Conservation (phyloP, 2,329 filamentous ascomycete species). For the Conoideocrella luteorostrata region DNA sequence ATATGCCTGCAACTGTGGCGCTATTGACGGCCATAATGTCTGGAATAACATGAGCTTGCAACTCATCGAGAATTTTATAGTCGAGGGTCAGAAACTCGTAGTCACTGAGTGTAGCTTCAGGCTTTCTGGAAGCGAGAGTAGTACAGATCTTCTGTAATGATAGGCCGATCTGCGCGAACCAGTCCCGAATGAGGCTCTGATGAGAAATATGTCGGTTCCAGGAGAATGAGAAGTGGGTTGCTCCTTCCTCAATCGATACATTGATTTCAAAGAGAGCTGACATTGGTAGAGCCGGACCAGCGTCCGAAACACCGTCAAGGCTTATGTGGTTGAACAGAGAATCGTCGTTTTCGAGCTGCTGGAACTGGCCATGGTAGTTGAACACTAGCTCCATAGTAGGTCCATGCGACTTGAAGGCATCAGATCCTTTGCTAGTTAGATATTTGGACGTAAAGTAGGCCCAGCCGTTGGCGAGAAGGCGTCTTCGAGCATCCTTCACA, state of each 20-base stretch:
- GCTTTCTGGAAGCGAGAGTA: neutral
- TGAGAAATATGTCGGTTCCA: constrained; percentile 6
- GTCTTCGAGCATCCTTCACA: constrained; percentile 3
- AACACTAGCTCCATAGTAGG: constrained; percentile 7
- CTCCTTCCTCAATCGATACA: constrained; percentile 2
- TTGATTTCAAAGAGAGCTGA: constrained; percentile 6
- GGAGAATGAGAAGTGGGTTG: constrained; percentile 6
- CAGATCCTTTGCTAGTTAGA: neutral
- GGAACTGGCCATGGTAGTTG: constrained; percentile 11
- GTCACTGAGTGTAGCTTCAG: neutral
- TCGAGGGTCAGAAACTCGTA: constrained; percentile 11
- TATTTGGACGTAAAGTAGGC: constrained; percentile 6
- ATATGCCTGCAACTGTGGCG: constrained; percentile 25
- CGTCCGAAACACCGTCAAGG: constrained; percentile 4
- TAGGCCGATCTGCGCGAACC: constrained; percentile 2
- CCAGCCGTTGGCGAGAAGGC: constrained; percentile 4
- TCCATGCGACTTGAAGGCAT: constrained; percentile 1
- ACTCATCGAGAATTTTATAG: constrained; percentile 21
- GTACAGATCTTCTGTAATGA: constrained; percentile 4
- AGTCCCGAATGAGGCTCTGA: constrained; percentile 5
- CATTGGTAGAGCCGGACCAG: constrained; percentile 1
- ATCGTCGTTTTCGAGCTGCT: constrained; percentile 12
- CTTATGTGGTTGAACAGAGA: constrained; percentile 9
- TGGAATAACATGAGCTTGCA: constrained; percentile 16
- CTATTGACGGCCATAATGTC: constrained; percentile 11